Percentiles rank a stretch among this genome's conserved stretches.
These are phyloP conservation scores for Ceratocystis cubensis DNA, from an alignment of 2,329 filamentous ascomycete species.

Conservation along the genomic window DNA sequence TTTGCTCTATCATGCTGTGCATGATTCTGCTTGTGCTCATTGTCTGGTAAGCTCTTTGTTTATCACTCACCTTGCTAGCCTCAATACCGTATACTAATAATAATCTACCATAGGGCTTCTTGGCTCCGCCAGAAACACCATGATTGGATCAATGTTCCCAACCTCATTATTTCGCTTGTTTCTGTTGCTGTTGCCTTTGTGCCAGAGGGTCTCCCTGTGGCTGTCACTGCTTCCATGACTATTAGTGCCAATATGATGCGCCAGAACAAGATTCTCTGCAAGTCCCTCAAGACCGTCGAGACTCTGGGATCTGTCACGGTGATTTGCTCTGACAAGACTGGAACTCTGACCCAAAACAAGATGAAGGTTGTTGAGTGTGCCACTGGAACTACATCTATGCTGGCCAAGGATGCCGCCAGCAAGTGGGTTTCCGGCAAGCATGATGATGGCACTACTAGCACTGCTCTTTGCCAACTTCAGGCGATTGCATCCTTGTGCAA, in stretches of 20 bases:
- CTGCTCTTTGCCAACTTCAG: conserved; percentile 65
- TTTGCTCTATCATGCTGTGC: conserved; percentile 69
- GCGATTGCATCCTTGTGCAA: conserved; percentile 72
- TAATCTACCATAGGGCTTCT: conserved; percentile 52
- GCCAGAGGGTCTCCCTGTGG: conserved; percentile 90
- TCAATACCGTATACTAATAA: conserved; percentile 41
- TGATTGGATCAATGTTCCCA: conserved; percentile 98
- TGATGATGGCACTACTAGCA: conserved; percentile 51
- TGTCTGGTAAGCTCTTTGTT: conserved; percentile 92
- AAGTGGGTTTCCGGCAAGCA: conserved; percentile 57
- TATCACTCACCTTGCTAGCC: conserved; percentile 30
- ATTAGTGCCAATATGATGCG: conserved; percentile 98
- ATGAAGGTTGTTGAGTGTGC: conserved; percentile 97
- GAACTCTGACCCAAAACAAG: conserved; percentile 94
- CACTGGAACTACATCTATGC: conserved; percentile 74
- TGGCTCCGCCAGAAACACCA: conserved; percentile 94
- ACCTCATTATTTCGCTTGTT: conserved; percentile 50
- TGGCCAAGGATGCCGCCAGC: conserved; percentile 63
- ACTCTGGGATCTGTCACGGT: conserved; percentile 97
- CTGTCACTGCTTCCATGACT: conserved; percentile 94
- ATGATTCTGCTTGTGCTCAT: conserved; percentile 98
- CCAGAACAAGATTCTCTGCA: conserved; percentile 91
- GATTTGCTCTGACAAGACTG: conserved; percentile 98
- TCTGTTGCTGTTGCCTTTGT: conserved; percentile 96
- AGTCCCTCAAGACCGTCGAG: conserved; percentile 91